Percentiles rank a stretch among this genome's conserved stretches.
Conservation (phyloP, 2,329 filamentous ascomycete species). For the Onygenales sp. region DNA sequence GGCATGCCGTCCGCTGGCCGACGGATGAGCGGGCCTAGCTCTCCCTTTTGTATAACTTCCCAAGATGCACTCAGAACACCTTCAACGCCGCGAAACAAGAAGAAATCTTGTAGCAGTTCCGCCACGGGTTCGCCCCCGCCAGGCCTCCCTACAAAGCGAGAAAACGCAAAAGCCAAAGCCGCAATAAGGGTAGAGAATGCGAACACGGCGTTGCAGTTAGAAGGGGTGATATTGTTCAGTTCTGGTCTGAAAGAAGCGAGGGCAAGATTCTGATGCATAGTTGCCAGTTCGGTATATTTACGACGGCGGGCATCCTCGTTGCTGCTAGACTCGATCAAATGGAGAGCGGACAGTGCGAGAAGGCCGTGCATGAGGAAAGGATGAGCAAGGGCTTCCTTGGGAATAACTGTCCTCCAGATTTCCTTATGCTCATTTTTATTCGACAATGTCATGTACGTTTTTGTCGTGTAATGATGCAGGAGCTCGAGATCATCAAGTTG, state of each 20-base stretch:
- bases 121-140: conserved; percentile 13
- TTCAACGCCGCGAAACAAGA: conserved; percentile 20
- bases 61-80: conserved; percentile 16
- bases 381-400: conserved; percentile 16
- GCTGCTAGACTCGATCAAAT: conserved; percentile 18
- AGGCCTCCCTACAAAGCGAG: conserved; percentile 12
- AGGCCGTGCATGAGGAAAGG: conserved; percentile 20
- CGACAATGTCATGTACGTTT: conserved; percentile 21
- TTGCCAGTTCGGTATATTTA: conserved; percentile 19
- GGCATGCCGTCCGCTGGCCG: conserved; percentile 8
- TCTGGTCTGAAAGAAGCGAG: conserved; percentile 18
- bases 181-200: conserved; percentile 23
- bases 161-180: conserved; percentile 21
- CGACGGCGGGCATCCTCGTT: conserved; percentile 14
- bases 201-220: conserved; percentile 25
- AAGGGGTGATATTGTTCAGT: conserved; percentile 17
- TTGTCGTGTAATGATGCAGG: conserved; percentile 32
- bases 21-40: conserved; percentile 14
- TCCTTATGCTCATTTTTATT: conserved; percentile 12
- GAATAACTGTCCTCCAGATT: conserved; percentile 16
- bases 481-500: conserved; percentile 35
- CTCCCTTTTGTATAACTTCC: conserved; percentile 15
- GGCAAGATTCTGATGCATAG: conserved; percentile 18
- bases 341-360: conserved; percentile 17
- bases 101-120: conserved; percentile 18